Conservation (phyloP, 2,329 filamentous ascomycete species). For the Monilinia vaccinii-corymbosi region DNA sequence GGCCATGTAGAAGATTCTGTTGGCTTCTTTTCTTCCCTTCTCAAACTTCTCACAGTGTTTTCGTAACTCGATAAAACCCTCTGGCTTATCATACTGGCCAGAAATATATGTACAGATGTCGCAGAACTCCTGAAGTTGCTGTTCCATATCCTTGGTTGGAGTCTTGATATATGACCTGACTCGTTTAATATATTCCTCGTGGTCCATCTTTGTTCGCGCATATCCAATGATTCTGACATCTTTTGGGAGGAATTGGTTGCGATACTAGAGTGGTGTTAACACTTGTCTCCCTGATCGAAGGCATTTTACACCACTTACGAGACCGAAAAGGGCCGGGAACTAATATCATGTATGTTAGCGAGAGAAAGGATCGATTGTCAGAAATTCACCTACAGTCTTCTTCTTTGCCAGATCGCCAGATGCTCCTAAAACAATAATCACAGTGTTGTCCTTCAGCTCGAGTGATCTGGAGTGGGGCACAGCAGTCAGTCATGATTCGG, state of each 20-base stretch:
- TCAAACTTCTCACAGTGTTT: constrained; percentile 82
- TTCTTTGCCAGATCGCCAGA: constrained; percentile 98
- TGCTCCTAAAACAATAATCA: constrained; percentile 91
- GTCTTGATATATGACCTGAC: constrained; percentile 99
- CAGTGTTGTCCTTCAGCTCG: constrained; percentile 97
- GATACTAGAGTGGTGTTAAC: constrained; percentile 53
- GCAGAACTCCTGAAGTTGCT: constrained; percentile 87
- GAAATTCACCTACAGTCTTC: constrained; percentile 67
- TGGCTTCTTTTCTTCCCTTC: constrained; percentile 69
- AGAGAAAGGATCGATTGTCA: not conserved
- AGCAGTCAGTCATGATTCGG: constrained; percentile 30
- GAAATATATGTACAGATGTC: constrained; percentile 84
- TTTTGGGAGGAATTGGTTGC: constrained; percentile 97
- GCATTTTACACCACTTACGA: constrained; percentile 56
- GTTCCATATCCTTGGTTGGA: constrained; percentile 92
- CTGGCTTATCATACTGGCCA: constrained; percentile 97
- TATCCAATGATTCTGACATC: constrained; percentile 97
- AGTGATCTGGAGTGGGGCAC: constrained; percentile 50
- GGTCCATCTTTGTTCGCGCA: constrained; percentile 99
- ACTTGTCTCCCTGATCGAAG: not conserved
- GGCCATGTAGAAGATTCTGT: constrained; percentile 99
- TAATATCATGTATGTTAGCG: constrained; percentile 34
- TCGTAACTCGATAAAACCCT: constrained; percentile 79
- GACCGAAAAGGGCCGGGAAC: constrained; percentile 95
- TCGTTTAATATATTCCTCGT: constrained; percentile 84